A percentile compares a stretch with the other conserved stretches of the same genome.
Conservation (phyloP, 108 stramenopile genomes). For the Cyclotella kingstonii region DNA sequence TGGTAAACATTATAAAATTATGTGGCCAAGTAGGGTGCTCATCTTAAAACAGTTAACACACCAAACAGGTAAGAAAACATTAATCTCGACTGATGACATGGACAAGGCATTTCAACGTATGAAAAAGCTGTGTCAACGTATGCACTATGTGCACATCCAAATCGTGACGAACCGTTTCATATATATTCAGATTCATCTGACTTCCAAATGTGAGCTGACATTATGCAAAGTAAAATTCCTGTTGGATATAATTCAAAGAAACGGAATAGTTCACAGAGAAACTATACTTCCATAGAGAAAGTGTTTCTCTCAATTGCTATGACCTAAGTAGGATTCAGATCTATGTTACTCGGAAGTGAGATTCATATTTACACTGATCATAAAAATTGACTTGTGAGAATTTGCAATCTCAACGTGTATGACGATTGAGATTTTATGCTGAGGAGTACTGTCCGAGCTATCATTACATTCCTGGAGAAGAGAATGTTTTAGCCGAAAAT, state of each 20-base stretch:
- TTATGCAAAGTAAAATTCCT: constrained; percentile 8
- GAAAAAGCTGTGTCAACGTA: constrained; percentile 16
- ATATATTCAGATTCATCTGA: constrained; percentile 40
- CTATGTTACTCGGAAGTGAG: constrained; percentile 4
- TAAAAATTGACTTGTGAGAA: constrained; percentile 20
- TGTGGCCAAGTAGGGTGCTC: constrained; percentile 45
- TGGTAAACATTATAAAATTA: constrained; percentile 37
- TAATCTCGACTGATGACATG: constrained; percentile 31
- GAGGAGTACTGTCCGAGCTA: constrained; percentile 34
- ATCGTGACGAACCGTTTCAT: constrained; percentile 30
- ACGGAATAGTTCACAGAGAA: constrained; percentile 7
- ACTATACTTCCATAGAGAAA: constrained; percentile 23
- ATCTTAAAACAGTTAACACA: constrained; percentile 37
- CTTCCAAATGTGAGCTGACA: constrained; percentile 12
- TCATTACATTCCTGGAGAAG: constrained; percentile 21
- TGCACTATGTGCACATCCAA: constrained; percentile 33
- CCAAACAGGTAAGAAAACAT: constrained; percentile 12
- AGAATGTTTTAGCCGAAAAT: constrained; percentile 18
- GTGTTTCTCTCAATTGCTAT: constrained; percentile 17
- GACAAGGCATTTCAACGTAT: constrained; percentile 31
- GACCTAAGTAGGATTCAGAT: too few relatives aligned
- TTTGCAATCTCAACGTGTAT: constrained; percentile 35
- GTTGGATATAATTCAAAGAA: constrained; percentile 22
- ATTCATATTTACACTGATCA: constrained; percentile 39
- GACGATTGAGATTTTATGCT: constrained; percentile 32